Percentiles rank a stretch among this genome's conserved stretches.
Conservation (phyloP, 2,329 filamentous ascomycete genomes). For the Zasmidium cellare region DNA sequence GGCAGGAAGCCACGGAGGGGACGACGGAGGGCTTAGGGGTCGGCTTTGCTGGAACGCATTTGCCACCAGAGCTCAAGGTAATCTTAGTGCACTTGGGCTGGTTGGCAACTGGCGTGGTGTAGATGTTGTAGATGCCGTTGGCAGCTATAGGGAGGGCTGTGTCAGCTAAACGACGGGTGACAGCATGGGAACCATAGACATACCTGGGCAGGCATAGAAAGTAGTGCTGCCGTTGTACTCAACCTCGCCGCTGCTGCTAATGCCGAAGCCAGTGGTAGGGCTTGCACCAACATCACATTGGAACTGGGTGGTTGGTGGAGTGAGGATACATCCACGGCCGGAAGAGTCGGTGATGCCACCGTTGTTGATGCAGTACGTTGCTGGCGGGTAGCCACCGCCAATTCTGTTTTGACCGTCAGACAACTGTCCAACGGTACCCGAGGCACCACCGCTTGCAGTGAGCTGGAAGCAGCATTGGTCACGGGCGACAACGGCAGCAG, state of each 20-base stretch:
- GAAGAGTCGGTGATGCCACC: constrained; percentile 4
- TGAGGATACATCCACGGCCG: constrained; percentile 10
- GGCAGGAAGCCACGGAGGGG: no score
- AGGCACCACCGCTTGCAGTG: constrained; percentile 7
- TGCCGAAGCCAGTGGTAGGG: constrained; percentile 56
- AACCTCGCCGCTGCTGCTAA: constrained; percentile 34
- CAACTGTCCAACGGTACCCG: constrained; percentile 11
- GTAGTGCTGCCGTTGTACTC: constrained; percentile 49
- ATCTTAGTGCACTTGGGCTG: constrained; percentile 22
- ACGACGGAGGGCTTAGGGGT: background rate
- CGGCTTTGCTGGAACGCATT: constrained; percentile 12
- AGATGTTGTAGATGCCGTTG: constrained; percentile 13
- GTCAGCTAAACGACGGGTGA: no score
- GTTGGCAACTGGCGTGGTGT: constrained; percentile 19
- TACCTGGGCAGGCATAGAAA: constrained; percentile 59
- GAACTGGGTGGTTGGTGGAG: constrained; percentile 46
- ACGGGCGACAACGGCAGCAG: constrained; percentile 11
- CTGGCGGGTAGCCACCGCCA: constrained; percentile 6
- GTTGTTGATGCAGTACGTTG: constrained; percentile 12
- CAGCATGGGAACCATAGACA: no score
- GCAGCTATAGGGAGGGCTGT: no score
- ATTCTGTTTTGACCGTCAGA: constrained; percentile 11
- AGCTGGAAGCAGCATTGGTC: constrained; percentile 18
- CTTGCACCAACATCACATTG: constrained; percentile 60
- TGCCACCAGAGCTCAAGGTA: constrained; percentile 22